Percentiles rank a stretch among this genome's conserved stretches.
Conservation (phyloP, 2,329 filamentous ascomycete species). For the Gnomoniopsis sp. region DNA sequence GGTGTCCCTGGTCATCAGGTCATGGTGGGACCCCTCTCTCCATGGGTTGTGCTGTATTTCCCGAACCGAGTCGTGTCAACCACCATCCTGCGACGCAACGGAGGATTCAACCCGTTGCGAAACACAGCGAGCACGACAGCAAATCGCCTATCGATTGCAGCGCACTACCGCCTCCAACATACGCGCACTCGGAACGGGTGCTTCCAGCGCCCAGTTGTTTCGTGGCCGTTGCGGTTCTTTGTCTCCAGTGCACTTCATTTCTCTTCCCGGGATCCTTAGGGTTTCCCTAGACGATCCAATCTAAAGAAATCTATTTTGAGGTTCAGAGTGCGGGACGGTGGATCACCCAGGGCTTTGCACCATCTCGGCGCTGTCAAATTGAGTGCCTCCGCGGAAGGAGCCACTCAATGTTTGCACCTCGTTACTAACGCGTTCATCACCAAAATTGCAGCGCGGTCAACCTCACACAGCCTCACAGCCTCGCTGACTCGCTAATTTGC, state of each 20-base stretch:
- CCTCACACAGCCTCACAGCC: neutral
- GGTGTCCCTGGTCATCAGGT: conserved; percentile 13
- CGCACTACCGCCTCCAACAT: neutral
- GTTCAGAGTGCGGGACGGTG: conserved; percentile 10
- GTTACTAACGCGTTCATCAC: neutral
- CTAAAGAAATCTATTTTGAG: conserved; percentile 15
- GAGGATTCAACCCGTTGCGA: conserved; percentile 9
- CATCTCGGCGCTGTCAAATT: neutral
- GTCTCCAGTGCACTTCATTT: conserved; percentile 9
- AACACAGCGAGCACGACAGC: neutral
- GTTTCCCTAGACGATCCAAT: conserved; percentile 15
- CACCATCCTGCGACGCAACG: conserved; percentile 15
- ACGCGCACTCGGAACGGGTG: neutral
- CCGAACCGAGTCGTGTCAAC: conserved; percentile 6
- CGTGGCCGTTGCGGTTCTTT: conserved; percentile 1
- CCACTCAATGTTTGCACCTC: too few species aligned
- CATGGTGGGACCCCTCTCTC: neutral
- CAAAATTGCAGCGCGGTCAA: neutral
- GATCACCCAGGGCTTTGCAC: neutral
- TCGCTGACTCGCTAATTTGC: neutral
- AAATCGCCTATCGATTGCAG: neutral
- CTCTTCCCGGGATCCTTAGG: conserved; percentile 3
- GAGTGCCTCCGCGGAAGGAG: neutral
- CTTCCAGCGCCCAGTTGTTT: conserved; percentile 4
- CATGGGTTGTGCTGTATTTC: conserved; percentile 4